phyloP scores from a whole-genome alignment of 345 rosid genomes.

The Citrus sinensis region DVS_A1.0 CM039168.1:27757001-27757500 shows the following conservation, averaged over 20 bases:
- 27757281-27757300: neutral
- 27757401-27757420: slow-evolving; percentile 75
- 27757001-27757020: neutral
- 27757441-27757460: slow-evolving; percentile 65
- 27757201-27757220: neutral
- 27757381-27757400: slow-evolving; percentile 87
- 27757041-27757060: no score
- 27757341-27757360: slow-evolving; percentile 76
- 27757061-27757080: neutral
- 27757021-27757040: neutral
- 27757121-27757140: neutral
- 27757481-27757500: neutral
- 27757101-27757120: neutral
- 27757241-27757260: neutral
- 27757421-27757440: slow-evolving; percentile 83
- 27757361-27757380: slow-evolving; percentile 77
- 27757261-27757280: neutral
- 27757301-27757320: neutral
- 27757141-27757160: neutral
- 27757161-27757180: neutral
- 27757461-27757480: slow-evolving; percentile 7
- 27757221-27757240: neutral
- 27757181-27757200: neutral
- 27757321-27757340: neutral
- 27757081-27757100: no score